Evolutionary conservation across 2,329 filamentous ascomycete genomes (phyloP), one percentile per base, ranked within the genome.

Genomic region (Chaetomiaceae sp.): DNA sequence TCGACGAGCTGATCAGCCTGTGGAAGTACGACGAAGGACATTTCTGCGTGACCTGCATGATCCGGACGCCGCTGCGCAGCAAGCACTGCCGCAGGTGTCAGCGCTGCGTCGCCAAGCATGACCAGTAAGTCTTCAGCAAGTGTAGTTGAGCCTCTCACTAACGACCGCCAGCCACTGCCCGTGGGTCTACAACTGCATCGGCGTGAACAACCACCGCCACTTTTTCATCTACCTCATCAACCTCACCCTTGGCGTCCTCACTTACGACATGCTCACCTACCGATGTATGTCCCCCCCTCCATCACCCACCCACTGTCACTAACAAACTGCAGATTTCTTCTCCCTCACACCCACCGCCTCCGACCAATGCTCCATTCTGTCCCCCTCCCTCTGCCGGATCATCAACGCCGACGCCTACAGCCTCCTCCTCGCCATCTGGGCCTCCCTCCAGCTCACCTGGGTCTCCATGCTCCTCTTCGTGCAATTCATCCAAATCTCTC

Each of bases 121-220:
- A 99, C 67, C 94, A 99, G 90, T 95, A 73, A 79, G 89, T 17
- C 23, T 17, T 34, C 2, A 0, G 3, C 11, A n/a, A 3, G 7
- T 1, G 9, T 6, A 8, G 12, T 22, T 9, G 7, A 19, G 1
- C 5, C n/a, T 17, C 29, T 5, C 6, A 11, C 29, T 34, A 34
- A 47, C 53, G 58, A 46, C 54, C 45, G 29, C 23, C 50, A 95
- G 90, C 66, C 94, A 99, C 68, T 99, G 94, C 66, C 94, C 94
- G 0, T 99, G 94, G 94, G 89, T 97, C 22, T 88, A 95, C 72
- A 97, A 96, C 71, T 99, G 94, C 65, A 83, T 99, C 38, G 94
- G 89, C 39, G 82, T 94, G 59, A 97, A 97, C 74, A 99, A 97
- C 69, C 88, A 97, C 66, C 85, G 94, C 14, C 91, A 96, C 63